Base-by-base conservation (phyloP, 2,329 filamentous ascomycete genomes). In the Colletotrichum sp. region DNA sequence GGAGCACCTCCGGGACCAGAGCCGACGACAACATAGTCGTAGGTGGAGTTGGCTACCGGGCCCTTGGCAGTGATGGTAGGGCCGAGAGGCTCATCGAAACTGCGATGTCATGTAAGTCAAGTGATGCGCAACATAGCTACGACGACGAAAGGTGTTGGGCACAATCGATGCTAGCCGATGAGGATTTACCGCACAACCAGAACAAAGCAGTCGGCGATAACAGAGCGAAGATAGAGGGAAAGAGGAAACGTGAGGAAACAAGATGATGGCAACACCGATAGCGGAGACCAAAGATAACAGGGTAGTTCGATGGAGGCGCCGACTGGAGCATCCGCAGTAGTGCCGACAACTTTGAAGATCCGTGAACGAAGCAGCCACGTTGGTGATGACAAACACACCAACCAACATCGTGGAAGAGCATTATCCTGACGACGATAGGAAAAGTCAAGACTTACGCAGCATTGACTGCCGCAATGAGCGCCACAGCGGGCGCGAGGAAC, bases 11-110 rank as follows among this genome's bases (percentile, higher is more conserved):
- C 91, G 3, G 91, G 87, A 3, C 91, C 91, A n/a, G 89, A 90
- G 18, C 92, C 92, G 18, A 93, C 90, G 24, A 93, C 87, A 32
- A 93, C 87, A 84, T 92, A 93, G 79, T 93, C 91, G 79, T 92
- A 92, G 30, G 71, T 68, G 4, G 71, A 72, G 64, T 72, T 72
- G 36, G 71, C 28, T 5, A 48, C 52, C 0, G 48, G 71, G 5
- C 63, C 71, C 22, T 36, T 70, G 9, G 68, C 36, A 5, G 48
- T 34, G 57, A 70, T 36, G 18, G 68, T 70, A 6, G 57, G 57
- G 13, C 55, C 68, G 22, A 70, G 57, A 1, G 68, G 68, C 13
- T 70, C 24, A 36, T 70, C 68, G 0, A 70, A 62, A 5, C 34
- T 70, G 57, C 2, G 3, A 22, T 22, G 1, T 22, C 16, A n/a